phyloP scores from a whole-genome alignment of 371 early-diverging fungal genomes.

The Syncephalastrum racemosum region DNA sequence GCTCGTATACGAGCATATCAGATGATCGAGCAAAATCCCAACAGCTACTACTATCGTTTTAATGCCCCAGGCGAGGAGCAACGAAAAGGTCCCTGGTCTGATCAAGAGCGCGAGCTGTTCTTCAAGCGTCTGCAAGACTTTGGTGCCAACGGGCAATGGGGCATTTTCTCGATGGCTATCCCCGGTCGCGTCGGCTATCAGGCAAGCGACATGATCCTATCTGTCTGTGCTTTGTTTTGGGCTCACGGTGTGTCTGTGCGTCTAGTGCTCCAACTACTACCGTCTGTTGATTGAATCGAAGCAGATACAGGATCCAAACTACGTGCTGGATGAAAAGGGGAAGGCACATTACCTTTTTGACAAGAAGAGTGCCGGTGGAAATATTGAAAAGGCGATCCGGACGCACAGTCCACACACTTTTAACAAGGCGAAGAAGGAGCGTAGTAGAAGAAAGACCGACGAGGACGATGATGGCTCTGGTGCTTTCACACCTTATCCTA shows the following conservation, averaged over 20 bases:
- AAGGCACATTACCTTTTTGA: conserved; percentile 85
- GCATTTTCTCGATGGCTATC: conserved; percentile 88
- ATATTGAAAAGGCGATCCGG: conserved; percentile 72
- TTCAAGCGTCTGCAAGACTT: conserved; percentile 75
- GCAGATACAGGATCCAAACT: conserved; percentile 84
- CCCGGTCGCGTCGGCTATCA: conserved; percentile 95
- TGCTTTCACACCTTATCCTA: background rate
- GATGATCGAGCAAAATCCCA: conserved; percentile 86
- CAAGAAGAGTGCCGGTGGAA: conserved; percentile 74
- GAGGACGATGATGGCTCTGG: conserved; percentile 4
- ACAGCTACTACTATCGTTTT: conserved; percentile 95
- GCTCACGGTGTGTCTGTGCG: background rate
- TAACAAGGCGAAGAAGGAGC: background rate
- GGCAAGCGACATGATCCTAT: conserved; percentile 33
- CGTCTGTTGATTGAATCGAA: conserved; percentile 79
- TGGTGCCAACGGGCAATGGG: conserved; percentile 94
- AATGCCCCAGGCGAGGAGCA: conserved; percentile 95
- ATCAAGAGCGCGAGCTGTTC: conserved; percentile 78
- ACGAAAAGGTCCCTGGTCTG: conserved; percentile 83
- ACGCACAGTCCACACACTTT: conserved; percentile 58
- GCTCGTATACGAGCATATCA: conserved; percentile 84
- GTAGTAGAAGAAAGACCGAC: background rate
- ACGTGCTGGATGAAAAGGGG: conserved; percentile 81
- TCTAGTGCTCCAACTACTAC: conserved; percentile 91
- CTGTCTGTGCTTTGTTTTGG: no score